Percentiles rank a stretch among this genome's conserved stretches.
These are phyloP conservation scores for Silene latifolia DNA, from an alignment of 148 eudicot species.

Conservation along the genomic window DNA sequence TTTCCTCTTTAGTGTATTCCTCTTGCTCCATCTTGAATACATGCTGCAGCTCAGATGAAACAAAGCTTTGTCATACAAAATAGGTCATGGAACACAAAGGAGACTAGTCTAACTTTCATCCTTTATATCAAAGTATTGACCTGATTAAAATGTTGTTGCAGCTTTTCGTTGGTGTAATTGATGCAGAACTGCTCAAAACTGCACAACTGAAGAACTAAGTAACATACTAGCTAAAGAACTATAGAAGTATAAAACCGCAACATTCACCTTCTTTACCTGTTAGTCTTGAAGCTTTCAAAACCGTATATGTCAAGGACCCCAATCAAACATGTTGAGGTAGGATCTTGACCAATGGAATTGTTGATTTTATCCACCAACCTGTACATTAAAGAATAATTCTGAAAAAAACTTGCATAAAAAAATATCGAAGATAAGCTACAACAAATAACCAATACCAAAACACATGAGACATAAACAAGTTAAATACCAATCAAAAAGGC, in stretches of 20 bases:
- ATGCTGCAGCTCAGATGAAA: constrained; percentile 56
- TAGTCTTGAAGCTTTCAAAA: constrained; percentile 91
- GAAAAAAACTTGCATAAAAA: constrained; percentile 6
- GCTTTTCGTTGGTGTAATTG: constrained; percentile 95
- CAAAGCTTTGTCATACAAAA: constrained; percentile 7
- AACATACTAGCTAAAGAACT: constrained; percentile 7
- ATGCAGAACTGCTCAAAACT: constrained; percentile 99
- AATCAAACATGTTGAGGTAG: constrained; percentile 72
- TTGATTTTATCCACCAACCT: constrained; percentile 97
- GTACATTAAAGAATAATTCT: constrained; percentile 20
- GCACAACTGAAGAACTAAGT: constrained; percentile 29
- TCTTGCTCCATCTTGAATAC: constrained; percentile 99
- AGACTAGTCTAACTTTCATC: constrained; percentile 1
- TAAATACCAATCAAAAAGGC: constrained; percentile 82
- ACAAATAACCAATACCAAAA: constrained; percentile 2
- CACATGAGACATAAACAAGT: background rate
- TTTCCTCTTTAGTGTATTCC: constrained; percentile 86
- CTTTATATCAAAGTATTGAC: constrained; percentile 31
- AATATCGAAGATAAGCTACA: constrained; percentile 11
- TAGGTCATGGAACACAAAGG: constrained; percentile 6
- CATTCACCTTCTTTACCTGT: constrained; percentile 53
- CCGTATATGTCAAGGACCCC: constrained; percentile 99
- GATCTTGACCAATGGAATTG: constrained; percentile 93
- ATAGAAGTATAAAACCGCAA: background rate
- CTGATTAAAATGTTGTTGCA: constrained; percentile 98